Base-by-base conservation (phyloP, 805 yeast species). In the Saturnispora hagleri region DNA sequence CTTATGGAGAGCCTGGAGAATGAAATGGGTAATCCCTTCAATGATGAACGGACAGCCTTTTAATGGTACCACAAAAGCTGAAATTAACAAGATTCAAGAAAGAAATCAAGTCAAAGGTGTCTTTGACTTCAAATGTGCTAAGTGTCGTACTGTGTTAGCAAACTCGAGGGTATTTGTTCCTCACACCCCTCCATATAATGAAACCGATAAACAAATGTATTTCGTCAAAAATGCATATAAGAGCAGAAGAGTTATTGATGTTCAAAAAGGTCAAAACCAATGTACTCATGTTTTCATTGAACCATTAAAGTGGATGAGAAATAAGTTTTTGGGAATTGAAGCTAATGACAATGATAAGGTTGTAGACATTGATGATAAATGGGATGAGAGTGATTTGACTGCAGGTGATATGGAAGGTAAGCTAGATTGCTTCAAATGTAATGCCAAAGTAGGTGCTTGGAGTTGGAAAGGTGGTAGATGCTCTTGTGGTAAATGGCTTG, bases 381-480 rank as follows among this genome's bases (percentile, higher is more conserved):
- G 53, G 48, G 47, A 49, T 49, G 51, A 49, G 31, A 38, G 40
- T 40, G 45, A 47, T 28, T 40, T 91, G 40, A 81, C 76, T 46
- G 75, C 77, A 58, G 87, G 87, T 35, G 85, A 81, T 48, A 60
- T 93, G 8, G 97, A 91, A 65, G 99, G 99, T 2, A 87, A 85
- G 61, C 80, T 93, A 43, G 65, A 69, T 10, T 93, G 99, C 66
- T 93, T 93, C 2, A 84, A 83, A 61, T 93, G 99, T 70, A 71
- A 72, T 5, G 73, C 86, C 15, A 93, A 91, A 69, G 79, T 93
- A 2, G 99, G 99, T 13, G 89, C 88, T 0, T 93, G 89, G 65
- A 80, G 83, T 55, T 93, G 99, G 99, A 86, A 83, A 61, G 99
- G 99, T 0, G 81, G 91, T 2, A 72, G 95, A 60, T 93, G 99